Conservation (phyloP, 129 eudicot genomes). For the Lactuca saligna region DNA sequence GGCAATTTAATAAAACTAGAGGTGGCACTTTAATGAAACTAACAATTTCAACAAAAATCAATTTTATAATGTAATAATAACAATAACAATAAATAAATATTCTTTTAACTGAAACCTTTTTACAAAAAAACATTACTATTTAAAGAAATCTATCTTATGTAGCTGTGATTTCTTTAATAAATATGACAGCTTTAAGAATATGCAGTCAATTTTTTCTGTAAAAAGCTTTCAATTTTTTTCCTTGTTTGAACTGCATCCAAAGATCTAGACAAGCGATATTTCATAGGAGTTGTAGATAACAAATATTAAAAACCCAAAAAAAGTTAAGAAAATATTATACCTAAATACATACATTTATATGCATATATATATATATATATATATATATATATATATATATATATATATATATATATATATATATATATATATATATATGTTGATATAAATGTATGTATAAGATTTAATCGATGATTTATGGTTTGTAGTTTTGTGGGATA, state of each 20-base stretch:
- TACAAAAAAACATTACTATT: not conserved
- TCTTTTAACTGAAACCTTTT: not conserved
- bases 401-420: not conserved
- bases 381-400: not conserved
- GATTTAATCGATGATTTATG: conserved; percentile 18
- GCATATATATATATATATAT: not conserved
- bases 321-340: not conserved
- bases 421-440: not conserved
- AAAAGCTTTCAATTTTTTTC: not conserved
- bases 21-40: no score
- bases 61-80: not conserved
- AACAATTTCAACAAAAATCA: not conserved
- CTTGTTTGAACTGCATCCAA: conserved; percentile 3
- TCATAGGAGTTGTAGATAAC: conserved; percentile 8
- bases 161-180: not conserved
- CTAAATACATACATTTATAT: not conserved
- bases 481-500: conserved; percentile 29
- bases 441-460: not conserved
- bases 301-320: not conserved
- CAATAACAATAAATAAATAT: not conserved
- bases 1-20: no score
- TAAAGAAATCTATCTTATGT: not conserved
- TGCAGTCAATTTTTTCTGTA: not conserved
- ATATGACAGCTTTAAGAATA: conserved; percentile 1
- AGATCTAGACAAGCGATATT: not conserved